Evolutionary conservation across 441 rosid genomes (phyloP).

Genomic region (Adansonia rubrostipa): DNA sequence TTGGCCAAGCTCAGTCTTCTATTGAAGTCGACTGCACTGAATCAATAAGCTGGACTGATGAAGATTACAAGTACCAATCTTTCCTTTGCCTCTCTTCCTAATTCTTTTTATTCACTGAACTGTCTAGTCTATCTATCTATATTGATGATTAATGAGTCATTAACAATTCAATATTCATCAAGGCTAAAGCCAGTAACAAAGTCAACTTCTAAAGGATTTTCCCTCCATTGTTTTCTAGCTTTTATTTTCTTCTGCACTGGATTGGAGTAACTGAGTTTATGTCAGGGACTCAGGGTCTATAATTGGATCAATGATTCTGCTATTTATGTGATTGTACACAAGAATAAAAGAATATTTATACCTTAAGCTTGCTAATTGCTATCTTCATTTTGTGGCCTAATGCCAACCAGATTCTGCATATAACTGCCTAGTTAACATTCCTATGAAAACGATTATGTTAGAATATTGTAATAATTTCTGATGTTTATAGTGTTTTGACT

Average conservation of each 20-base stretch:
- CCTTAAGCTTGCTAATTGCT: not conserved
- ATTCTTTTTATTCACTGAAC: not conserved
- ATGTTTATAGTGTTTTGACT: constrained; percentile 14
- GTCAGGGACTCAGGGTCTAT: not conserved
- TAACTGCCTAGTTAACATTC: not conserved
- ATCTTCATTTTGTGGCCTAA: not conserved
- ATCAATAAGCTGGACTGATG: constrained; percentile 54
- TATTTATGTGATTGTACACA: not conserved
- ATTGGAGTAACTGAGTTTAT: not conserved
- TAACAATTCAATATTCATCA: too few species aligned
- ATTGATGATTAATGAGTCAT: not conserved
- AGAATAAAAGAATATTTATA: not conserved
- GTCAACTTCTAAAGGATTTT: not conserved
- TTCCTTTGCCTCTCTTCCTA: not conserved
- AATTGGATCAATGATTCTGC: constrained; percentile 7
- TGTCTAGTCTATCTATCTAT: not conserved
- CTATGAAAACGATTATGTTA: not conserved
- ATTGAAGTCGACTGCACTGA: constrained; percentile 43
- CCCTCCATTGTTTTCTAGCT: not conserved
- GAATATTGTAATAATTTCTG: not conserved
- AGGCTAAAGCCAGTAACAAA: not conserved
- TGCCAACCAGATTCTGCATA: not conserved
- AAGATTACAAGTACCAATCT: constrained; percentile 51
- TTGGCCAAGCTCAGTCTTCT: constrained; percentile 44
- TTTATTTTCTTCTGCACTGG: not conserved